These are phyloP conservation scores for Candida methanosorbosa DNA, from an alignment of 805 yeast genomes.

Conservation along the genomic window DNA sequence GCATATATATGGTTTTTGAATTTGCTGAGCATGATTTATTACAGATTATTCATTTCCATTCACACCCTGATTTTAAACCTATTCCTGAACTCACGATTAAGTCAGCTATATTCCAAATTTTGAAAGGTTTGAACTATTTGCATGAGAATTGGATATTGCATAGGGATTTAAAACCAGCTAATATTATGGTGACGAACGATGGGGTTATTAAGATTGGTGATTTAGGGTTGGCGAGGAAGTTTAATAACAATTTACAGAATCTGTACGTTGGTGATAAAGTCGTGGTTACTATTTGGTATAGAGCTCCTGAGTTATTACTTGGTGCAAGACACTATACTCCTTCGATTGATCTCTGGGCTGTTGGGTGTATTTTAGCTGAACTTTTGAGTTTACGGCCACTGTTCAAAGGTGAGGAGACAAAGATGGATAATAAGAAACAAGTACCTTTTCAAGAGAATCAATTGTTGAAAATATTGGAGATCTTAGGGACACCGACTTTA, in stretches of 20 bases:
- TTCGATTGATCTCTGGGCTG: conserved; percentile 91
- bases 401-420: conserved; percentile 96
- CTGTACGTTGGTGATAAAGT: conserved; percentile 90
- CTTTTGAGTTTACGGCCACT: conserved; percentile 81
- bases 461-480: conserved; percentile 80
- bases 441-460: conserved; percentile 95
- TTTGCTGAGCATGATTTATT: conserved; percentile 93
- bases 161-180: conserved; percentile 95
- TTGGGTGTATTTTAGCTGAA: conserved; percentile 92
- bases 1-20: conserved; percentile 92
- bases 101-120: conserved; percentile 84
- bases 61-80: conserved; percentile 75
- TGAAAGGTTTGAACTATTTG: conserved; percentile 82
- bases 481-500: conserved; percentile 80
- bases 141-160: conserved; percentile 97
- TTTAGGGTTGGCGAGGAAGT: conserved; percentile 82
- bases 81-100: conserved; percentile 76
- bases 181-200: conserved; percentile 84
- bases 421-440: conserved; percentile 85
- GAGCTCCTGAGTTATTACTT: conserved; percentile 86
- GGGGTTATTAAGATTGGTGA: conserved; percentile 97
- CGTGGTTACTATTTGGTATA: conserved; percentile 94
- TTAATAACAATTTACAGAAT: conserved; percentile 79
- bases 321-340: conserved; percentile 93
- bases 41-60: conserved; percentile 90